These are phyloP conservation scores for Corylus heterophylla DNA, from an alignment of 306 rosid species.

Conservation along the genomic window DNA sequence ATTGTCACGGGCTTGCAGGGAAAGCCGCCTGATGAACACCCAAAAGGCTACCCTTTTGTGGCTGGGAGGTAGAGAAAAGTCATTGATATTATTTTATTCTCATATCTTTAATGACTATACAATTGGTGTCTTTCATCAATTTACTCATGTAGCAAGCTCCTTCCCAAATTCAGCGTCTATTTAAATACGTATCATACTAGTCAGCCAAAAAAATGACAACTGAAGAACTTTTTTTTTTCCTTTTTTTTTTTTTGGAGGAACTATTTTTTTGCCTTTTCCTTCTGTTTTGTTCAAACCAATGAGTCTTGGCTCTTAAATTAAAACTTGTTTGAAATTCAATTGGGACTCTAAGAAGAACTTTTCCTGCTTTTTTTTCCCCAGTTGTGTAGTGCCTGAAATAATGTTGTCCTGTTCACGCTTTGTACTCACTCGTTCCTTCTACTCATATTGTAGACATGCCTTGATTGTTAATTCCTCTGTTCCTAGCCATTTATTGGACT, in stretches of 20 bases:
- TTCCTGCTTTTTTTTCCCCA: background rate
- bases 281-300: background rate
- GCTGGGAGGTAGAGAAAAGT: slow-evolving; percentile 64
- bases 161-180: background rate
- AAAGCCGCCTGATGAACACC: slow-evolving; percentile 62
- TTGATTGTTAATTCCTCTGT: slow-evolving; percentile 11
- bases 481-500: background rate
- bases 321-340: background rate
- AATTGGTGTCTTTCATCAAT: background rate
- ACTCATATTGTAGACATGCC: background rate
- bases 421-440: background rate
- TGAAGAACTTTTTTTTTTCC: no score
- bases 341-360: background rate
- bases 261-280: background rate
- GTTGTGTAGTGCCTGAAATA: background rate
- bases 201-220: background rate
- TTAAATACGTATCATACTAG: background rate
- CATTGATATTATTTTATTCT: background rate
- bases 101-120: background rate
- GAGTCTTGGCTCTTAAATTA: slow-evolving; percentile 3
- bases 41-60: slow-evolving; percentile 74
- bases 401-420: background rate
- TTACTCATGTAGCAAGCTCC: background rate
- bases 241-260: no score
- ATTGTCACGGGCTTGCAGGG: slow-evolving; percentile 86